Conservation (phyloP, 177 flowering plant genomes). For the Telopea speciosissima region DNA sequence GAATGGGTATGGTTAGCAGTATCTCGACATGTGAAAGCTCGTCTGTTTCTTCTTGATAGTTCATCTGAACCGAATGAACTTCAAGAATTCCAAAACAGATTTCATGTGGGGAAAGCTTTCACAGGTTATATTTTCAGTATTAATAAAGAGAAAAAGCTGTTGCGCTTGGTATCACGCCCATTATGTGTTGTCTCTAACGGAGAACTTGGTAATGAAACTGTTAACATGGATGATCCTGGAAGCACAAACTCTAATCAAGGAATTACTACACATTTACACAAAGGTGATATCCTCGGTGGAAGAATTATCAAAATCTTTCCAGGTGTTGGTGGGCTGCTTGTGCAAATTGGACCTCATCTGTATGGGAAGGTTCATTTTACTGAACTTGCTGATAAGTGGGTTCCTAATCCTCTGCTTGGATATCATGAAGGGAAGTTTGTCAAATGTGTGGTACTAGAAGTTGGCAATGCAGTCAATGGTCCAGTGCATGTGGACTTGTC, state of each 20-base stretch:
- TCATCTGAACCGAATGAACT: conserved; percentile 70
- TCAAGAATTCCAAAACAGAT: conserved; percentile 52
- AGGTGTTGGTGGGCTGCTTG: conserved; percentile 81
- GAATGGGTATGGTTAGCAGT: conserved; percentile 83
- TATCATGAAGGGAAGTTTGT: conserved; percentile 85
- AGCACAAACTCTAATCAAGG: conserved; percentile 15
- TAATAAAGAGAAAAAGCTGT: conserved; percentile 54
- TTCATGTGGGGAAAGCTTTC: conserved; percentile 57
- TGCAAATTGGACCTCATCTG: conserved; percentile 74
- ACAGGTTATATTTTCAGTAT: conserved; percentile 49
- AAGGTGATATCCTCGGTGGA: conserved; percentile 72
- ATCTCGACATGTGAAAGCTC: conserved; percentile 60
- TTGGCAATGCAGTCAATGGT: conserved; percentile 46
- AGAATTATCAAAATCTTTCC: conserved; percentile 70
- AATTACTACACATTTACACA: conserved; percentile 31
- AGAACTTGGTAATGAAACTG: conserved; percentile 12
- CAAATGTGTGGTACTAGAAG: conserved; percentile 73
- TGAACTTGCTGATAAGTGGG: conserved; percentile 61
- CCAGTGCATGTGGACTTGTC: conserved; percentile 75
- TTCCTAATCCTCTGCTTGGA: conserved; percentile 60
- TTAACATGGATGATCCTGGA: conserved; percentile 7
- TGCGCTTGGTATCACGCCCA: conserved; percentile 51
- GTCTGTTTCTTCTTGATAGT: conserved; percentile 71
- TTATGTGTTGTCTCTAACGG: conserved; percentile 15
- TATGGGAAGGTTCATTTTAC: conserved; percentile 85